A percentile compares a stretch with the other conserved stretches of the same genome.
Evolutionary conservation across 805 yeast species (phyloP).

Genomic region (Wickerhamomyces silvicola): DNA sequence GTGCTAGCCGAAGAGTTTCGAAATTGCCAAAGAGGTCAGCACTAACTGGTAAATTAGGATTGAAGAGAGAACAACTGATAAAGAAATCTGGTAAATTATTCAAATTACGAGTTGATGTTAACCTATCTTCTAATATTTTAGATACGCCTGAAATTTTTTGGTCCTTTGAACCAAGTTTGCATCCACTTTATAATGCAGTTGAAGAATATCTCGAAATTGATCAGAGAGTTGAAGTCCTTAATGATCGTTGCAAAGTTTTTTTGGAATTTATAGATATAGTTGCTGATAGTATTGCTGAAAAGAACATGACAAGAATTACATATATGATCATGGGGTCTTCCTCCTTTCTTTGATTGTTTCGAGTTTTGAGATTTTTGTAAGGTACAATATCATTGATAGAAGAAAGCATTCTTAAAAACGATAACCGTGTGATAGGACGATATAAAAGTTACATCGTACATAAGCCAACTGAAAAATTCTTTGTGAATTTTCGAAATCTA

Average conservation of each 20-base stretch:
- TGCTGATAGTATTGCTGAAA: constrained; percentile 90
- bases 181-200: constrained; percentile 84
- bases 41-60: constrained; percentile 78
- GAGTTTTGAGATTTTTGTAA: constrained; percentile 55
- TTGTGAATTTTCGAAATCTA: too few species aligned
- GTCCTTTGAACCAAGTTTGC: constrained; percentile 92
- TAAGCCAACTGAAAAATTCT: too few species aligned
- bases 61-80: constrained; percentile 75
- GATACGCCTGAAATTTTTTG: constrained; percentile 97
- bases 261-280: constrained; percentile 89
- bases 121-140: constrained; percentile 79
- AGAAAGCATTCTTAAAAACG: constrained; percentile 1
- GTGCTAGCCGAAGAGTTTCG: too few species aligned
- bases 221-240: constrained; percentile 87
- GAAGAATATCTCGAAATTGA: constrained; percentile 92
- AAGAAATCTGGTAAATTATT: constrained; percentile 88
- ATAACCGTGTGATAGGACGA: too few species aligned
- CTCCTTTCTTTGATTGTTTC: constrained; percentile 75
- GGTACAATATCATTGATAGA: constrained; percentile 42
- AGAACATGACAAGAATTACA: constrained; percentile 86
- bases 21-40: constrained; percentile 86
- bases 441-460: too few species aligned
- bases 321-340: constrained; percentile 81
- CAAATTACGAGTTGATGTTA: constrained; percentile 88
- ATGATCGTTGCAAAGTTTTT: constrained; percentile 90